phyloP scores from a whole-genome alignment of 2,329 filamentous ascomycete genomes.

The Hypomyces rosellus region DNA sequence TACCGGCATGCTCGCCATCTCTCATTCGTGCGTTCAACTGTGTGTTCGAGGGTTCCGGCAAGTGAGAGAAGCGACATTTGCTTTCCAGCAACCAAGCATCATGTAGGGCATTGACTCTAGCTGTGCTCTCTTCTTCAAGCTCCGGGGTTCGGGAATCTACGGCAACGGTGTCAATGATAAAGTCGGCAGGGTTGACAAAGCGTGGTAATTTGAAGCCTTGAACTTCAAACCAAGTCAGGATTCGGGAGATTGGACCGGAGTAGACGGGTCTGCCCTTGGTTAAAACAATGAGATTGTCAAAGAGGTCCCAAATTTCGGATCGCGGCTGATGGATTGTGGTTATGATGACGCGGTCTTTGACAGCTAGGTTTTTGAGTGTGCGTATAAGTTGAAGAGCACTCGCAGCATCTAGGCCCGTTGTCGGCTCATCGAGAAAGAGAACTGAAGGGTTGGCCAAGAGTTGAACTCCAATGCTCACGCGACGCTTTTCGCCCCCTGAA shows the following conservation, averaged over 20 bases:
- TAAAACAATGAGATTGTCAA: slow-evolving; percentile 65
- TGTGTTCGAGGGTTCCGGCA: slow-evolving; percentile 11
- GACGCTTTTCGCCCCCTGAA: slow-evolving; percentile 71
- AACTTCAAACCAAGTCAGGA: slow-evolving; percentile 56
- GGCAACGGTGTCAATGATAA: slow-evolving; percentile 67
- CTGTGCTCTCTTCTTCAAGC: slow-evolving; percentile 52
- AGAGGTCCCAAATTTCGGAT: slow-evolving; percentile 72
- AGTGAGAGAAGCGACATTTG: slow-evolving; percentile 19
- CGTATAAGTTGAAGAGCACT: slow-evolving; percentile 68
- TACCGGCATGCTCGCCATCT: slow-evolving; percentile 41
- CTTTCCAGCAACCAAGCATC: slow-evolving; percentile 48
- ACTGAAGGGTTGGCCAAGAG: slow-evolving; percentile 73
- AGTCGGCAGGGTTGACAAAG: slow-evolving; percentile 74
- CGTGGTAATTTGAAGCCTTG: slow-evolving; percentile 57
- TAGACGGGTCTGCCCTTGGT: slow-evolving; percentile 63
- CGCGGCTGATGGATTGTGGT: slow-evolving; percentile 72
- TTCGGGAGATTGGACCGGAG: slow-evolving; percentile 52
- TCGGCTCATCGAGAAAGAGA: slow-evolving; percentile 73
- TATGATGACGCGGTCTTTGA: slow-evolving; percentile 63
- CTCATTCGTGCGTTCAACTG: slow-evolving; percentile 11
- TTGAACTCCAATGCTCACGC: slow-evolving; percentile 72
- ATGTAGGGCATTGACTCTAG: slow-evolving; percentile 56
- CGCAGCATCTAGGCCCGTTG: slow-evolving; percentile 70
- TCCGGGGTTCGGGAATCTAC: slow-evolving; percentile 65
- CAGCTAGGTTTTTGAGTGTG: slow-evolving; percentile 61